Evolutionary conservation across 2,329 filamentous ascomycete species (phyloP).

Genomic region (Bimuria novae-zelandiae): DNA sequence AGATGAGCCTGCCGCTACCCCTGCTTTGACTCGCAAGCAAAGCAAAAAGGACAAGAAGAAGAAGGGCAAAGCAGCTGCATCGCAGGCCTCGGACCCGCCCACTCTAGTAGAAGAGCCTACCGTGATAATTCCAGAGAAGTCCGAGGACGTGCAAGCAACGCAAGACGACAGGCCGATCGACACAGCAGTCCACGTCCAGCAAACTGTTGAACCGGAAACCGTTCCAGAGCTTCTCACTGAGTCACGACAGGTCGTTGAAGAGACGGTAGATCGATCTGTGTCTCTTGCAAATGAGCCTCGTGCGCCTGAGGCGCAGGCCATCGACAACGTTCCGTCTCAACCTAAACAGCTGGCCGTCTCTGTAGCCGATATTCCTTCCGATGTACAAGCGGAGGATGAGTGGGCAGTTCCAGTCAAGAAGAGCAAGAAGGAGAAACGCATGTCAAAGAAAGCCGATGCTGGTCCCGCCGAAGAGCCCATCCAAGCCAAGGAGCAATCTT

Average conservation of each 20-base stretch:
- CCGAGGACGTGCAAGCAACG: conserved; percentile 5
- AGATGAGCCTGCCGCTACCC: conserved; percentile 15
- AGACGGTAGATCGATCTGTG: conserved; percentile 3
- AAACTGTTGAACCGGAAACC: background rate
- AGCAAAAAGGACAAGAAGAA: conserved; percentile 38
- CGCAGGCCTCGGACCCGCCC: conserved; percentile 13
- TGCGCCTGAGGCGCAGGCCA: background rate
- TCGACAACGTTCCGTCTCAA: background rate
- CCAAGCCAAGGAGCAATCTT: background rate
- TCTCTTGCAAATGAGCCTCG: background rate
- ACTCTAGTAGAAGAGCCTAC: conserved; percentile 5
- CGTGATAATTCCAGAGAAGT: background rate
- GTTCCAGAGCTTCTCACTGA: background rate
- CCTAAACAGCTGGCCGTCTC: background rate
- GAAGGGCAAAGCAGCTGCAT: conserved; percentile 18
- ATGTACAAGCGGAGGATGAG: conserved; percentile 10
- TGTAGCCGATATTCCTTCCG: background rate
- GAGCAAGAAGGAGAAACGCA: conserved; percentile 20
- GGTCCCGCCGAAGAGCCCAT: conserved; percentile 9
- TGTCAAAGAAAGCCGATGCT: conserved; percentile 18
- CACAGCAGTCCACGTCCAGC: background rate
- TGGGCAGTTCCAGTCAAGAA: conserved; percentile 15
- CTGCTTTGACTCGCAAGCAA: conserved; percentile 25
- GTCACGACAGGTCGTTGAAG: background rate
- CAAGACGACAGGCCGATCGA: conserved; percentile 4